These are phyloP conservation scores for Lobulomyces angularis DNA, from an alignment of 192 early-diverging fungal species.

Conservation along the genomic window DNA sequence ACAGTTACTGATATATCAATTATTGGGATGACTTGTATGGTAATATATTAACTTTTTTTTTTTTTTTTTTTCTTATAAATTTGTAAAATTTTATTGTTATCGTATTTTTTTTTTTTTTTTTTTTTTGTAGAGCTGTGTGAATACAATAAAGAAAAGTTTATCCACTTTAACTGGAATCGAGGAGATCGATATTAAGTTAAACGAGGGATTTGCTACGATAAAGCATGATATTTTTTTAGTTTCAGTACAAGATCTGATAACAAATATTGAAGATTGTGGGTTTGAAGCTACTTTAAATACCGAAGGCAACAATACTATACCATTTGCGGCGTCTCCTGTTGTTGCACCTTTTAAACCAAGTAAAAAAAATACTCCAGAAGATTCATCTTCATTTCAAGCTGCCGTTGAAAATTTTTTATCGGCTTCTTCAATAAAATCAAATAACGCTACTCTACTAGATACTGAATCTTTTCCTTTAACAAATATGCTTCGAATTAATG, in stretches of 20 bases:
- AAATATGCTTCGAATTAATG: too few relatives aligned
- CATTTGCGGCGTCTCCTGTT: slow-evolving; percentile 1
- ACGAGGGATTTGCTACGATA: slow-evolving; percentile 36
- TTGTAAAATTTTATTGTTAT: slow-evolving; percentile 29
- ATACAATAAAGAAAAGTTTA: slow-evolving; percentile 49
- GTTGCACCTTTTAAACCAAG: too few relatives aligned
- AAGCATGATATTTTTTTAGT: slow-evolving; percentile 29
- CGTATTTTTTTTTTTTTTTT: too few relatives aligned
- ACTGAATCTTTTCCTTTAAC: too few relatives aligned
- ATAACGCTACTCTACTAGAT: too few relatives aligned
- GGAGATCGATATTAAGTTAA: slow-evolving; percentile 40
- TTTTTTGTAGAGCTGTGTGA: too few relatives aligned
- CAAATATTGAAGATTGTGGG: slow-evolving; percentile 55
- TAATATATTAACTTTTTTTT: slow-evolving; percentile 6
- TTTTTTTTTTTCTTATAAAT: neutral
- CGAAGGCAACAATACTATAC: slow-evolving; percentile 2
- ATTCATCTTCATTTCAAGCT: too few relatives aligned
- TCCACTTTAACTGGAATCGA: slow-evolving; percentile 34
- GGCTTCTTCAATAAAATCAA: too few relatives aligned
- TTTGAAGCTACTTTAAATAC: slow-evolving; percentile 39
- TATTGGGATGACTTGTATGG: slow-evolving; percentile 65
- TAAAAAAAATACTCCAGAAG: too few relatives aligned
- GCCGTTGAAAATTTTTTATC: too few relatives aligned
- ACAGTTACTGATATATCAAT: neutral
- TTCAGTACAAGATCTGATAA: slow-evolving; percentile 24